Base-by-base conservation (phyloP, 768 basidiomycete genomes). In the Kwoniella bestiolae region DNA sequence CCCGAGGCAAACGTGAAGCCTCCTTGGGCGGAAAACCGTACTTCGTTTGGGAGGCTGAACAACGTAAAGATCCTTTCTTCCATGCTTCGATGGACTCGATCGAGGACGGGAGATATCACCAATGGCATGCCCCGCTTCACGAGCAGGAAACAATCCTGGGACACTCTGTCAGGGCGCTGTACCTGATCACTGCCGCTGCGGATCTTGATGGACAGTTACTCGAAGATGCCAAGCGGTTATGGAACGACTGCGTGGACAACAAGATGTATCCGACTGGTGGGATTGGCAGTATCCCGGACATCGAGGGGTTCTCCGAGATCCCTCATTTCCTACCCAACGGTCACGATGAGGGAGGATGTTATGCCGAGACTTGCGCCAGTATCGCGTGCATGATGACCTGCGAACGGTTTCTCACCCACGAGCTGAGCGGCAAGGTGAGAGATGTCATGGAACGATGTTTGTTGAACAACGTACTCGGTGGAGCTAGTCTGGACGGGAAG, bases 201-300 rank as follows among this genome's bases (percentile, higher is more conserved):
- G 74, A 75, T 38, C 34, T 73, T 14, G 74, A 64, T 14, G 69
- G 71, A 7, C 35, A 49, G 16, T 67, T 69, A 23, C 57, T 73
- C 18, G 57, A 67, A 0, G 72, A 73, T 49, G 74, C 74, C 14
- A 57, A 69, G 31, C 53, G 74, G 23, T 32, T 75, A 23, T 69
- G 47, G 51, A 18, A 14, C 23, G 72, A 75, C 56, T 66, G 69
- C 6, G 63, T 73, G 41, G 61, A 69, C 26, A 51, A 62, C 55
- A 75, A 75, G 74, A 75, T 73, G 74, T 75, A 75, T 45, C 67
- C 59, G 6, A 73, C 69, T 16, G 74, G 71, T 5, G 74, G 74
- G 2, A 63, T 75, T 23, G 74, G 74, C 8, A 62, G 69, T 8
- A 67, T 69, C 44, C 74, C 74, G 18, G 47, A 72, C 65, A 60